Conservation (phyloP, 1,284 basidiomycete genomes). For the Boletus sp. region DNA sequence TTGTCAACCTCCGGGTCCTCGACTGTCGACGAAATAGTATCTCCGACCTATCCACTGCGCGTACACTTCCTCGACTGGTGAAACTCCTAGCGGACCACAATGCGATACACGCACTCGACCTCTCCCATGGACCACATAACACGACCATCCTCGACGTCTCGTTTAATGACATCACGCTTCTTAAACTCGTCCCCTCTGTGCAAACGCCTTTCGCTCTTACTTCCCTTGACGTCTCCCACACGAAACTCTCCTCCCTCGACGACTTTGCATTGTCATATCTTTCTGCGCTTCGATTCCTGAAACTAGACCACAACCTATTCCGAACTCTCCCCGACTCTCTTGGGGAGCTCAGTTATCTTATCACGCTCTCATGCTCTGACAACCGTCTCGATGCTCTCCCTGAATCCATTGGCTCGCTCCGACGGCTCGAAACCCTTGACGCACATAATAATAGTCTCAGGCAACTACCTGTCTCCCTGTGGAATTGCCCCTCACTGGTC, state of each 20-base stretch:
- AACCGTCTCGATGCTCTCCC: constrained; percentile 86
- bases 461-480: constrained; percentile 75
- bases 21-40: constrained; percentile 87
- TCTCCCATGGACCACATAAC: constrained; percentile 61
- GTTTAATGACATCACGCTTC: constrained; percentile 80
- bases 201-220: constrained; percentile 67
- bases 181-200: constrained; percentile 64
- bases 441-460: constrained; percentile 92
- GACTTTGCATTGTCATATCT: constrained; percentile 73
- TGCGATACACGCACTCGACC: constrained; percentile 73
- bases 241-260: constrained; percentile 86
- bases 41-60: constrained; percentile 69
- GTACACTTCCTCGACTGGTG: constrained; percentile 68
- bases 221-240: constrained; percentile 84
- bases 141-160: constrained; percentile 67
- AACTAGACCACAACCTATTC: constrained; percentile 87
- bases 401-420: constrained; percentile 72
- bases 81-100: constrained; percentile 81
- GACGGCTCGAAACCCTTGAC: constrained; percentile 77
- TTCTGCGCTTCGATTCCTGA: constrained; percentile 68
- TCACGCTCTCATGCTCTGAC: constrained; percentile 83
- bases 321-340: constrained; percentile 82
- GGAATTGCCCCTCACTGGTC: constrained; percentile 78
- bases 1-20: constrained; percentile 66
- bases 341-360: constrained; percentile 70